These are phyloP conservation scores for Phytopythium boreale DNA, from an alignment of 352 stramenopile species.

Conservation along the genomic window DNA sequence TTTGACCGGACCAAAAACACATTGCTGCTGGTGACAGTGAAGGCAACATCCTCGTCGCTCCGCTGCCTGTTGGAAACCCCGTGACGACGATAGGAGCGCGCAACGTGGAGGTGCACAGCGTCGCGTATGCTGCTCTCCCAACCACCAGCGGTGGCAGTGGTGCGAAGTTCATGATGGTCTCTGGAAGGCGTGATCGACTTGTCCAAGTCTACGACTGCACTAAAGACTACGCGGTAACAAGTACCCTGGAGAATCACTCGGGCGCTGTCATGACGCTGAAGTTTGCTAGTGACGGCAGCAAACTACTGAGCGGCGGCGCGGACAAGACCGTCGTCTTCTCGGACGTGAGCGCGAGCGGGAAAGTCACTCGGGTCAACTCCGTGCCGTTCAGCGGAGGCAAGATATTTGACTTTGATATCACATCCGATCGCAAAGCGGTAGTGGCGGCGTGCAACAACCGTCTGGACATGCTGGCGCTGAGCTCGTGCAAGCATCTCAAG, in stretches of 20 bases:
- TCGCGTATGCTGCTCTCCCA: constrained; percentile 40
- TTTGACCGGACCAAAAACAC: constrained; percentile 59
- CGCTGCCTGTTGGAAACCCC: constrained; percentile 32
- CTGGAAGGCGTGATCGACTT: constrained; percentile 73
- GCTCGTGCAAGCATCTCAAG: constrained; percentile 53
- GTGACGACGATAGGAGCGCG: constrained; percentile 50
- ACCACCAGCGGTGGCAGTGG: not conserved
- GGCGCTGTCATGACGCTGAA: constrained; percentile 55
- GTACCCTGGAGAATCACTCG: constrained; percentile 79
- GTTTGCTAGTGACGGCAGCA: constrained; percentile 71
- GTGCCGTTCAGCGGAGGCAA: constrained; percentile 58
- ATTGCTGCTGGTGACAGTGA: constrained; percentile 69
- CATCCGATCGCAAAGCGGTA: constrained; percentile 63
- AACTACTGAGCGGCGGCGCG: constrained; percentile 58
- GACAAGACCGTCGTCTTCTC: constrained; percentile 78
- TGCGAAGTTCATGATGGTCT: constrained; percentile 45
- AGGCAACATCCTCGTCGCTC: constrained; percentile 59
- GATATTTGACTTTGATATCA: constrained; percentile 73
- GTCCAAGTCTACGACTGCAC: constrained; percentile 79
- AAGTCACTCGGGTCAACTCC: constrained; percentile 43
- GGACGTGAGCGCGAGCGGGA: constrained; percentile 32
- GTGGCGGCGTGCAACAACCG: constrained; percentile 78
- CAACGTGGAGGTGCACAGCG: constrained; percentile 68
- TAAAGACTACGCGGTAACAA: constrained; percentile 25
- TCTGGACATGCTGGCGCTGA: constrained; percentile 69